Percentiles rank a stretch among this genome's conserved stretches.
These are phyloP conservation scores for Alternaria novae-zelandiae DNA, from an alignment of 2,329 filamentous ascomycete genomes.

Conservation along the genomic window DNA sequence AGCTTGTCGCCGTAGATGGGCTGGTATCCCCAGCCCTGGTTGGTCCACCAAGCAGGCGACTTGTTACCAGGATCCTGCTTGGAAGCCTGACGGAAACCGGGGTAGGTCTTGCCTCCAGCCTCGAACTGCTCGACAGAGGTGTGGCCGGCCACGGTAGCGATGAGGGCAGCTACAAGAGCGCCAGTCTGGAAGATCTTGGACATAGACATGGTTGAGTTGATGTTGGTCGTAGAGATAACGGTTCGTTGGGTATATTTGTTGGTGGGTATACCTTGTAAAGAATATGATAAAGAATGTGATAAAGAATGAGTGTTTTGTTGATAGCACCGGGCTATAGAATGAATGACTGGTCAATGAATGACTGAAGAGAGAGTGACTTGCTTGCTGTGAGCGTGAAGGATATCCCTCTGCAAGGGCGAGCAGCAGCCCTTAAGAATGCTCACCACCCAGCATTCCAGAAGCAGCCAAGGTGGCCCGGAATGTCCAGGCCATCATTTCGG, in stretches of 20 bases:
- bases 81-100: conserved; percentile 33
- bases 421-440: conserved; percentile 24
- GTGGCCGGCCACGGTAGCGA: conserved; percentile 33
- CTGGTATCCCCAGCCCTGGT: conserved; percentile 42
- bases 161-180: conserved; percentile 35
- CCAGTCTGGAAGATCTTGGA: conserved; percentile 38
- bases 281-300: conserved; percentile 17
- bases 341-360: conserved; percentile 32
- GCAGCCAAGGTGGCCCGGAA: not conserved
- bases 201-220: conserved; percentile 17
- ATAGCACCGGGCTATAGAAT: conserved; percentile 42
- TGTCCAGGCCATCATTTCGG: conserved; percentile 8
- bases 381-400: conserved; percentile 14
- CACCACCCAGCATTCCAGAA: not conserved
- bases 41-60: conserved; percentile 44
- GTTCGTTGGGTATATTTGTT: conserved; percentile 1
- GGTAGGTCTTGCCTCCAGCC: conserved; percentile 37
- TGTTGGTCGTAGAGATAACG: not conserved
- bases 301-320: conserved; percentile 16
- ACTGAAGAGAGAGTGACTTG: conserved; percentile 34
- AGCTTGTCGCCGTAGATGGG: conserved; percentile 37
- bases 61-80: conserved; percentile 34
- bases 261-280: conserved; percentile 10
- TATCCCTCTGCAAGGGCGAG: conserved; percentile 3
- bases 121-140: conserved; percentile 36